Evolutionary conservation across 164 flowering plant genomes (phyloP), one percentile per base, ranked within the genome.

Genomic region (Brasenia schreberi): DNA sequence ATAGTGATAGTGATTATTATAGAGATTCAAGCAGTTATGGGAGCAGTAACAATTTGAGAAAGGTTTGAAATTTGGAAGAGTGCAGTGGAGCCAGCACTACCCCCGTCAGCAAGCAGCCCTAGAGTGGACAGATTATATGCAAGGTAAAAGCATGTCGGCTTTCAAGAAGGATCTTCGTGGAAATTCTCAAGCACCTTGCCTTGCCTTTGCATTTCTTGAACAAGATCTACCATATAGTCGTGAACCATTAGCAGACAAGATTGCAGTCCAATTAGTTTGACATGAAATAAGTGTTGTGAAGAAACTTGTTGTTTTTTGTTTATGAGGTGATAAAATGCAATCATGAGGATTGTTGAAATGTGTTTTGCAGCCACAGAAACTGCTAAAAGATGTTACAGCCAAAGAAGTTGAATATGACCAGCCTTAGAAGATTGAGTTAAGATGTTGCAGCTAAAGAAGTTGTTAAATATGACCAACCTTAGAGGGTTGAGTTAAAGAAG

Each of bases 21-120:
- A 77, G 79, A 75, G 89, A 87, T 70, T 79, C 96, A 59, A 82
- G 90, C 75, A 88, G 92, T 80, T 93, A 87, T 69, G 87, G 86
- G 42, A 77, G 85, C 78, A 88, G 88, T 77, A 96, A 86, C 65
- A 85, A 66, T 75, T 75, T 64, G 90, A 85, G 18, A 77, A 77
- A 56, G 74, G 72, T 65, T 59, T 76, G 63, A 76, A 73, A 59
- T 49, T 49, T 67, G 12, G 64, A 0, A 71, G 70, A 65, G 79
- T 75, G 59, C 81, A 70, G 19, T 67, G 65, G 65, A 77, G 62
- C 72, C 69, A 66, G 62, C 63, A 65, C 17, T 44, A 63, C 58
- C 72, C 27, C 42, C 69, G 7, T 63, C 67, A 65, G 83, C 77
- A 19, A 11, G 61, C 33, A 43, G 77, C 52, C 66, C 60, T 58